Conservation (phyloP, 495 filamentous ascomycete genomes). For the Aspergillus hancockii region DNA sequence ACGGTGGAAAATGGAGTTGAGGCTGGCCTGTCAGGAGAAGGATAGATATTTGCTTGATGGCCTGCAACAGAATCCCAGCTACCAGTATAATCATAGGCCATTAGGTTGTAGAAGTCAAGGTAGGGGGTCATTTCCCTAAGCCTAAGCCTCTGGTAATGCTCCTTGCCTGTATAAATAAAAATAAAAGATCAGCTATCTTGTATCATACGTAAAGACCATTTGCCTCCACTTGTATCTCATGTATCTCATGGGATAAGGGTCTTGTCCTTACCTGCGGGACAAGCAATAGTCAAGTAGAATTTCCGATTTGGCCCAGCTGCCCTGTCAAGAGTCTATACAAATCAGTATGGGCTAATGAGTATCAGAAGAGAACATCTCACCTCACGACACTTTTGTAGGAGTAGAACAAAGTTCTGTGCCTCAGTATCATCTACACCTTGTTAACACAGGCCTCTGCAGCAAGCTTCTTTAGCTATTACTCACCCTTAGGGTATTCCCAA, state of each 20-base stretch:
- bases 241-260: not conserved
- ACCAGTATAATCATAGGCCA: constrained; percentile 82
- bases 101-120: constrained; percentile 79
- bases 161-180: constrained; percentile 32
- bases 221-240: not conserved
- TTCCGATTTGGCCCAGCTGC: constrained; percentile 58
- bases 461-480: not conserved
- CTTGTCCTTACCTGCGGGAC: constrained; percentile 41
- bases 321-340: constrained; percentile 54
- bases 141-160: constrained; percentile 68
- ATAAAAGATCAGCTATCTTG: not conserved
- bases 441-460: constrained; percentile 11
- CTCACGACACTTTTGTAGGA: constrained; percentile 65
- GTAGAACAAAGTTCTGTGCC: constrained; percentile 67
- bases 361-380: constrained; percentile 25
- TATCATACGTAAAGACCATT: not conserved
- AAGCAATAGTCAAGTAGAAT: constrained; percentile 79
- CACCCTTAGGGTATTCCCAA: constrained; percentile 59
- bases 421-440: constrained; percentile 48
- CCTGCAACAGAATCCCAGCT: constrained; percentile 74
- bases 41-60: constrained; percentile 78
- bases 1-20: constrained; percentile 58
- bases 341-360: constrained; percentile 6
- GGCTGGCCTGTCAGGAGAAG: constrained; percentile 50
- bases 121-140: constrained; percentile 69